Conservation (phyloP, 75 land plant genomes). For the Adiantum capillusveneris region DNA sequence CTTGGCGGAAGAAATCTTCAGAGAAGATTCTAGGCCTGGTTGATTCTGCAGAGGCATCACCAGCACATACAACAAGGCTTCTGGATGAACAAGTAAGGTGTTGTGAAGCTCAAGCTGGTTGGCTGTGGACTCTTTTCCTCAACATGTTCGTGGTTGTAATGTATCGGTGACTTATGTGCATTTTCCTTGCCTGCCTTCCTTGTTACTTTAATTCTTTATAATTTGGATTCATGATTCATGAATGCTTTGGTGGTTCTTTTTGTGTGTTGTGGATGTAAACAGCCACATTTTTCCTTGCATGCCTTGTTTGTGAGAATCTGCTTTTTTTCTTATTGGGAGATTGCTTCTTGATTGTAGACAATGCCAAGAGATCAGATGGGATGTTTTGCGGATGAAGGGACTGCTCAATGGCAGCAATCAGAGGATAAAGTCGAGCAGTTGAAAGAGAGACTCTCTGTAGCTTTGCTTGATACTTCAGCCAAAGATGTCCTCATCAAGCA, state of each 20-base stretch:
- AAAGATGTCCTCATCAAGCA: constrained; percentile 80
- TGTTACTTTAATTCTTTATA: no score
- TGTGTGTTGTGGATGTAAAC: no score
- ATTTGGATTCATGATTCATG: no score
- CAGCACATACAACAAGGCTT: constrained; percentile 45
- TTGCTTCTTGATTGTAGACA: constrained; percentile 5
- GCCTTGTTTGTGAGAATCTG: no score
- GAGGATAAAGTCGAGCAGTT: constrained; percentile 35
- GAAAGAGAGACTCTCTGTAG: constrained; percentile 57
- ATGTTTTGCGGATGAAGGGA: constrained; percentile 34
- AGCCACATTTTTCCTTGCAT: no score
- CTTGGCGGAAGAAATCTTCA: constrained; percentile 70
- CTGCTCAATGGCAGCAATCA: constrained; percentile 18
- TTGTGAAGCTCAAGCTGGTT: background rate
- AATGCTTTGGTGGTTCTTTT: no score
- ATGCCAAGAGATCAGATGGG: constrained; percentile 10
- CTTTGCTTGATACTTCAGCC: constrained; percentile 44
- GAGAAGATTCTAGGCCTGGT: constrained; percentile 59
- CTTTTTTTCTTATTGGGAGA: background rate
- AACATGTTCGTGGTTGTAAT: no score
- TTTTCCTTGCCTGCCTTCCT: background rate
- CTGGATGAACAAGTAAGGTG: constrained; percentile 62
- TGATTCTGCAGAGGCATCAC: constrained; percentile 49
- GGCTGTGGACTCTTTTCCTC: background rate
- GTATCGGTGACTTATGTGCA: no score